Evolutionary conservation across 495 filamentous ascomycete genomes (phyloP).

Genomic region (Thozetella sp.): DNA sequence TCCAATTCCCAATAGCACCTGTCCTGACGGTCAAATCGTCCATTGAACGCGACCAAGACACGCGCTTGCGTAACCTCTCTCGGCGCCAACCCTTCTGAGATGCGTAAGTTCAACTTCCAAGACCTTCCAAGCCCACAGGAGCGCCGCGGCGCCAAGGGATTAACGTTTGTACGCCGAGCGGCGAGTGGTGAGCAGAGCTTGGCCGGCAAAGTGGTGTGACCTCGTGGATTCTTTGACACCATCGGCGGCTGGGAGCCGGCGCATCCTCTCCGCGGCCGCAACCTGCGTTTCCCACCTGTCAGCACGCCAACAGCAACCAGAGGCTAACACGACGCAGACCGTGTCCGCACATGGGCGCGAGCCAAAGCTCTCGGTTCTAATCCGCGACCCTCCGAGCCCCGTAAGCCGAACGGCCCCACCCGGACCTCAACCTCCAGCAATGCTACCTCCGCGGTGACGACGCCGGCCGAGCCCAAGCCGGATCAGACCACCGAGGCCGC

Average conservation of each 20-base stretch:
- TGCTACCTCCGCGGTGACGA: not conserved
- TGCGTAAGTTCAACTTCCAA: not conserved
- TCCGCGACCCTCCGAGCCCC: not conserved
- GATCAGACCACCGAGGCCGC: not conserved
- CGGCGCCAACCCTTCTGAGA: not conserved
- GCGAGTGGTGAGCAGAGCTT: too few species aligned
- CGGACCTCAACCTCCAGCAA: not conserved
- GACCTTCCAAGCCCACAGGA: not conserved
- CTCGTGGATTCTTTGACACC: too few species aligned
- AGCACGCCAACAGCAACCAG: constrained; percentile 2
- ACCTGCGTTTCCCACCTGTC: not conserved
- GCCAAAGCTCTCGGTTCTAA: constrained; percentile 13
- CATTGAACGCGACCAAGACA: not conserved
- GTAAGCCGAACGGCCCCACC: not conserved
- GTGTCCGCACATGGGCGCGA: constrained; percentile 12
- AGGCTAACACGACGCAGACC: constrained; percentile 8
- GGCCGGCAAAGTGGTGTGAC: too few species aligned
- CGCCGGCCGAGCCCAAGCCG: not conserved
- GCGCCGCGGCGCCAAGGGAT: not conserved
- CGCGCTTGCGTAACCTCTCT: not conserved
- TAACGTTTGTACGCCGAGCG: too few species aligned
- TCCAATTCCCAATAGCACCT: not conserved
- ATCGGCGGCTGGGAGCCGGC: too few species aligned
- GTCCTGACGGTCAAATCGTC: not conserved
- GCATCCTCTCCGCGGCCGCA: too few species aligned